These are phyloP conservation scores for Schizopora paradoxa DNA, from an alignment of 1,284 basidiomycete genomes.

Conservation along the genomic window DNA sequence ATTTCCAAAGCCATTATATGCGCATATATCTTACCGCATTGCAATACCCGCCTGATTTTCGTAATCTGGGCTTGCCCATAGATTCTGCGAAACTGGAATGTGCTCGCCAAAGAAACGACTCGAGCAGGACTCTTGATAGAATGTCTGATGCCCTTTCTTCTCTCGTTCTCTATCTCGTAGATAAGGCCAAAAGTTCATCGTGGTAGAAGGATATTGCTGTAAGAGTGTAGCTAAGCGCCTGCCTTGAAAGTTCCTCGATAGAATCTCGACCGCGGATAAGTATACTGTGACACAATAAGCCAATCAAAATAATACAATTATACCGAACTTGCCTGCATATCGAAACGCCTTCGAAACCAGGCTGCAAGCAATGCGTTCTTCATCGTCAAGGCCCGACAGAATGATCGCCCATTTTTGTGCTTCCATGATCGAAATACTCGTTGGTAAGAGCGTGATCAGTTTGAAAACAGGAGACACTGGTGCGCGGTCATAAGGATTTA, in stretches of 20 bases:
- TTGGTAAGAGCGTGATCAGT: conserved; percentile 49
- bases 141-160: conserved; percentile 28
- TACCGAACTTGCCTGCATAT: conserved; percentile 51
- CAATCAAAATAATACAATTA: conserved; percentile 32
- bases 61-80: conserved; percentile 59
- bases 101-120: conserved; percentile 30
- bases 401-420: conserved; percentile 49
- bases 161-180: conserved; percentile 46
- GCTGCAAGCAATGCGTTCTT: conserved; percentile 39
- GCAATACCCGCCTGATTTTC: conserved; percentile 50
- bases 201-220: conserved; percentile 35
- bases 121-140: conserved; percentile 48
- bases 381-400: conserved; percentile 41
- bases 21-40: conserved; percentile 38
- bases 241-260: conserved; percentile 43
- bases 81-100: conserved; percentile 34
- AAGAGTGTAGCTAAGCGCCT: conserved; percentile 38
- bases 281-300: conserved; percentile 40
- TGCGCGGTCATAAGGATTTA: conserved; percentile 21
- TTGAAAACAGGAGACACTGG: conserved; percentile 26
- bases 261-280: conserved; percentile 48
- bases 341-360: conserved; percentile 56
- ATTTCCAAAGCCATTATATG: background rate
- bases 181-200: conserved; percentile 68
- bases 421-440: conserved; percentile 48